Conservation (phyloP, 2,329 filamentous ascomycete genomes). For the Diaporthe australafricana region DNA sequence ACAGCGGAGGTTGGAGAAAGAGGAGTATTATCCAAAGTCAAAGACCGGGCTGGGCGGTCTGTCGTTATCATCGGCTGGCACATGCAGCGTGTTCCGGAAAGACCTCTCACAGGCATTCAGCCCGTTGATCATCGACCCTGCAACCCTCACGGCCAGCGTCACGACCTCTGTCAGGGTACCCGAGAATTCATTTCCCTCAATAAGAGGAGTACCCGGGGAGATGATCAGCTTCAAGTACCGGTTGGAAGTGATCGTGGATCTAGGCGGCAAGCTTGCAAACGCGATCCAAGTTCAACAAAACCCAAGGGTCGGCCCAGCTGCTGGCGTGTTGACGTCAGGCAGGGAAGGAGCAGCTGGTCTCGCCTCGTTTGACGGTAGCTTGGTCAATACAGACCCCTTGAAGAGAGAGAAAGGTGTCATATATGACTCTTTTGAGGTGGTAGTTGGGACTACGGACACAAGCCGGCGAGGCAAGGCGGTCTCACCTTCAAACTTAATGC, state of each 20-base stretch:
- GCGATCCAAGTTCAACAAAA: constrained; percentile 74
- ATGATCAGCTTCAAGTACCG: constrained; percentile 98
- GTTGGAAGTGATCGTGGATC: constrained; percentile 90
- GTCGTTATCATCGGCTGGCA: constrained; percentile 86
- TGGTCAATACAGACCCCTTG: constrained; percentile 88
- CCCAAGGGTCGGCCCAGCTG: constrained; percentile 54
- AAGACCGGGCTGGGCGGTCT: constrained; percentile 87
- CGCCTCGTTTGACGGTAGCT: constrained; percentile 65
- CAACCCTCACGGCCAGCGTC: constrained; percentile 80
- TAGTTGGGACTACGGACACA: constrained; percentile 88
- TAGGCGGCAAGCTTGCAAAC: constrained; percentile 86
- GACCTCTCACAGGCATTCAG: constrained; percentile 91
- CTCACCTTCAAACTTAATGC: constrained; percentile 41
- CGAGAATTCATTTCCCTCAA: constrained; percentile 92
- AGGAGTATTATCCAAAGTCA: constrained; percentile 89
- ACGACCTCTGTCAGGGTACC: constrained; percentile 88
- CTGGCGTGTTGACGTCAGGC: constrained; percentile 42
- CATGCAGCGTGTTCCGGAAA: constrained; percentile 94
- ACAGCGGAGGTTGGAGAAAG: constrained; percentile 77
- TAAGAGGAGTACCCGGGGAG: constrained; percentile 86
- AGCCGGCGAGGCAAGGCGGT: constrained; percentile 59
- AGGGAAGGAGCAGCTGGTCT: constrained; percentile 42
- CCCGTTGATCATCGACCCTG: constrained; percentile 88
- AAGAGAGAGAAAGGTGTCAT: constrained; percentile 93
- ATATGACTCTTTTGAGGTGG: constrained; percentile 84